A percentile compares a stretch with the other conserved stretches of the same genome.
phyloP scores from a whole-genome alignment of 305 asterid genomes.

The Fraxinus xanthoxyloides region DNA sequence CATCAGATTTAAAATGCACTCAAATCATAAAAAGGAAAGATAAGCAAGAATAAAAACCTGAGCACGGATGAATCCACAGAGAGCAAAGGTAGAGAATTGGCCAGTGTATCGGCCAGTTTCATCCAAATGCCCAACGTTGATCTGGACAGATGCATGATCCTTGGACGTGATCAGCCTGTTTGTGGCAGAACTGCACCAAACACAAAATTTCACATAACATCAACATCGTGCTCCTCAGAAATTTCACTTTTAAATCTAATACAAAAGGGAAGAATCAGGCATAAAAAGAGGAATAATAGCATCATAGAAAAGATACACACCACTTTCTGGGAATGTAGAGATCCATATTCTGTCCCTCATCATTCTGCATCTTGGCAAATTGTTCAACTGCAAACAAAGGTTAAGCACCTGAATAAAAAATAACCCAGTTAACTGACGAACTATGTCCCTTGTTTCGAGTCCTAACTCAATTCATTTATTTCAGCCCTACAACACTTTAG shows the following conservation, averaged over 20 bases:
- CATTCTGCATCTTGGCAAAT: constrained; percentile 30
- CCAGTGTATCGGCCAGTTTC: background rate
- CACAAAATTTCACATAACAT: background rate
- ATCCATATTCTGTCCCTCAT: constrained; percentile 31
- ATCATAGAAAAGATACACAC: constrained; percentile 10
- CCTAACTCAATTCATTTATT: background rate
- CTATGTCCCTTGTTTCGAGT: background rate
- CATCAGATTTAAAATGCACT: background rate
- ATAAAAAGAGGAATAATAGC: background rate
- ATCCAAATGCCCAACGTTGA: background rate
- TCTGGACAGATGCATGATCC: constrained; percentile 3
- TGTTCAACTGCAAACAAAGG: background rate
- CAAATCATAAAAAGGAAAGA: background rate
- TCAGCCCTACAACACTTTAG: background rate
- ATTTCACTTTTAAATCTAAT: background rate
- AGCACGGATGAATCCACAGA: background rate
- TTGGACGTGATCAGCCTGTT: background rate
- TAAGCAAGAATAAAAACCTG: background rate
- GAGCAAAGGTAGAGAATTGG: background rate
- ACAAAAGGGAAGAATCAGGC: background rate
- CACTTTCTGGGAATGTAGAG: constrained; percentile 36
- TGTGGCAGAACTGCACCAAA: background rate
- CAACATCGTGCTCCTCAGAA: background rate
- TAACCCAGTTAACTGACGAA: background rate
- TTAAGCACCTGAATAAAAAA: background rate